Evolutionary conservation across 1,139 yeast genomes (phyloP).

Genomic region (Debaryomyces psychrophilus): DNA sequence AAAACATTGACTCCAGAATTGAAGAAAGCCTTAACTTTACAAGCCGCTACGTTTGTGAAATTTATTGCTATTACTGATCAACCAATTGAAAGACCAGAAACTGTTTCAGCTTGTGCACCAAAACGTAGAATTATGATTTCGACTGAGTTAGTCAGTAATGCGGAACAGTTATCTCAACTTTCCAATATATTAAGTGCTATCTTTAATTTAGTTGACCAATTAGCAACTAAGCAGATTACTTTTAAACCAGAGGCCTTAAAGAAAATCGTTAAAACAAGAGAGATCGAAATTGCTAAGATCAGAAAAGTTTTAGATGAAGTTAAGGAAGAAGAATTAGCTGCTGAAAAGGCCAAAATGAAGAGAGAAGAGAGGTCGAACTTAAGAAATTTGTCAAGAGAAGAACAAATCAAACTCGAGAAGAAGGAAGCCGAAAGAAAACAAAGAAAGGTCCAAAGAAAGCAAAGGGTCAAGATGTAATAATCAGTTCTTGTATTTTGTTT

Average conservation of each 20-base stretch:
- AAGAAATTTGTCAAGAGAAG: constrained; percentile 66
- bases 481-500: neutral
- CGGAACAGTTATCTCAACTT: constrained; percentile 50
- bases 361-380: constrained; percentile 60
- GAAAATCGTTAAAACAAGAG: constrained; percentile 76
- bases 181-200: constrained; percentile 53
- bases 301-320: constrained; percentile 60
- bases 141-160: constrained; percentile 49
- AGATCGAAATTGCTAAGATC: constrained; percentile 64
- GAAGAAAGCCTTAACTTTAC: constrained; percentile 53
- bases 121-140: constrained; percentile 58
- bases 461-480: constrained; percentile 11
- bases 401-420: constrained; percentile 73
- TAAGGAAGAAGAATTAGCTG: constrained; percentile 69
- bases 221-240: constrained; percentile 47
- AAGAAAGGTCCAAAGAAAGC: constrained; percentile 36
- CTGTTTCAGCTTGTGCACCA: constrained; percentile 54
- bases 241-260: constrained; percentile 71
- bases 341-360: constrained; percentile 69
- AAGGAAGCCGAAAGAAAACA: constrained; percentile 54
- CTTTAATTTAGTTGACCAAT: constrained; percentile 55
- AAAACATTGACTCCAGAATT: constrained; percentile 54
- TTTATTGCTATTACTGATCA: constrained; percentile 84
- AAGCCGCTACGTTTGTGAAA: constrained; percentile 53
- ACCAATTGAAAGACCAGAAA: constrained; percentile 65